phyloP scores from a whole-genome alignment of 202 grass and related monocot species.

The Setaria italica region DNA sequence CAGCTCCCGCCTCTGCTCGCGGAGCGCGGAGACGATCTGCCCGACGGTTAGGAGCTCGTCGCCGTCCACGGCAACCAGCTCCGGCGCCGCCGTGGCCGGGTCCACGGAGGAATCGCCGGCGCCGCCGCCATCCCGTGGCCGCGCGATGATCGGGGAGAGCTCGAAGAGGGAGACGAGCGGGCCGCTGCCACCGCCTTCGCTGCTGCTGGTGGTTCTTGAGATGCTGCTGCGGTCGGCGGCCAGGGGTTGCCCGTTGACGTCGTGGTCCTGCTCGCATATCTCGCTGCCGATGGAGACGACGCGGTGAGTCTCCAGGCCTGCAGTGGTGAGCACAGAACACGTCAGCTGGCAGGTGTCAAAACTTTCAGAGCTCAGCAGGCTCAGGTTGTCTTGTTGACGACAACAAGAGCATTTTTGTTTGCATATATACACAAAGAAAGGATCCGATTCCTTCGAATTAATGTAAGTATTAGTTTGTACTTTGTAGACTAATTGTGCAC shows the following conservation, averaged over 20 bases:
- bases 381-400: no score
- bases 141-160: conserved; percentile 40
- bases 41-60: conserved; percentile 16
- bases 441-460: no score
- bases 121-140: background rate
- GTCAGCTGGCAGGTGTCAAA: background rate
- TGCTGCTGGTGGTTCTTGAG: background rate
- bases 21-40: conserved; percentile 23
- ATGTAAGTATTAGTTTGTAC: no score
- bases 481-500: no score
- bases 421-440: no score
- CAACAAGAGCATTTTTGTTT: no score
- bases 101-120: background rate
- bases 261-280: conserved; percentile 61
- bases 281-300: conserved; percentile 62
- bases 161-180: conserved; percentile 57
- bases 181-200: background rate
- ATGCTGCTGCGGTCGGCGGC: background rate
- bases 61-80: background rate
- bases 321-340: background rate
- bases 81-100: background rate
- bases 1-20: conserved; percentile 33
- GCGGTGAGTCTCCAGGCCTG: conserved; percentile 49
- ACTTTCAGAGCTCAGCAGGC: background rate
- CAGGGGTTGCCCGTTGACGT: background rate